Percentiles rank a stretch among this genome's conserved stretches.
Conservation (phyloP, 2,329 filamentous ascomycete species). For the Stachybotrys chartarum region DNA sequence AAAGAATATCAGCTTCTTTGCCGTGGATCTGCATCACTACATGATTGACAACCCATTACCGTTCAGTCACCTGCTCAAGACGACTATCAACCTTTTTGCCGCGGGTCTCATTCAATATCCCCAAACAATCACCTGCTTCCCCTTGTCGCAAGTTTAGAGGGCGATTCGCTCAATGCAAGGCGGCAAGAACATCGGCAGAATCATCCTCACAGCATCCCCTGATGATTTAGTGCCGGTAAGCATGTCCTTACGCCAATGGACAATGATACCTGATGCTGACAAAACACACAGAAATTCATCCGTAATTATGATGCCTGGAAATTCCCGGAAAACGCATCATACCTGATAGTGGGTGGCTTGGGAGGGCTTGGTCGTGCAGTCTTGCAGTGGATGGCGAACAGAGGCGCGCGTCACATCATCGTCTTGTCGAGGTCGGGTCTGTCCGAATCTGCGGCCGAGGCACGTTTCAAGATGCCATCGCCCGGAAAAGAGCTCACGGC, state of each 20-base stretch:
- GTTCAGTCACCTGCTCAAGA: neutral
- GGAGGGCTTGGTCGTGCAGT: neutral
- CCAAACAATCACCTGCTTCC: neutral
- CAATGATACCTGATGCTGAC: neutral
- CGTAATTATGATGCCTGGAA: neutral
- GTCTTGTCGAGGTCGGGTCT: conserved; percentile 1
- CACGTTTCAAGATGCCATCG: neutral
- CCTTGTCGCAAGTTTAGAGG: neutral
- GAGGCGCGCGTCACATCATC: neutral
- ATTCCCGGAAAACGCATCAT: neutral
- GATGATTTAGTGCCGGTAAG: neutral
- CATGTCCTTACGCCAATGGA: no score
- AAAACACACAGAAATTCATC: neutral
- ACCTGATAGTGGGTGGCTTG: neutral
- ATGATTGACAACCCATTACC: neutral
- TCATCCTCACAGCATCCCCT: neutral
- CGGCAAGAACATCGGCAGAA: neutral
- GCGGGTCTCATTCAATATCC: neutral
- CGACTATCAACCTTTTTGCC: neutral
- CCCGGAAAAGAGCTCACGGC: neutral
- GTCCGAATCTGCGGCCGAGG: neutral
- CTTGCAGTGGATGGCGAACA: neutral
- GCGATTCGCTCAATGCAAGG: neutral
- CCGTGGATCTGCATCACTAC: conserved; percentile 8
- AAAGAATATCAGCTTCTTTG: conserved; percentile 10